Evolutionary conservation across 306 rosid species (phyloP), one percentile per base, ranked within the genome.

Genomic region (Corylus americana): DNA sequence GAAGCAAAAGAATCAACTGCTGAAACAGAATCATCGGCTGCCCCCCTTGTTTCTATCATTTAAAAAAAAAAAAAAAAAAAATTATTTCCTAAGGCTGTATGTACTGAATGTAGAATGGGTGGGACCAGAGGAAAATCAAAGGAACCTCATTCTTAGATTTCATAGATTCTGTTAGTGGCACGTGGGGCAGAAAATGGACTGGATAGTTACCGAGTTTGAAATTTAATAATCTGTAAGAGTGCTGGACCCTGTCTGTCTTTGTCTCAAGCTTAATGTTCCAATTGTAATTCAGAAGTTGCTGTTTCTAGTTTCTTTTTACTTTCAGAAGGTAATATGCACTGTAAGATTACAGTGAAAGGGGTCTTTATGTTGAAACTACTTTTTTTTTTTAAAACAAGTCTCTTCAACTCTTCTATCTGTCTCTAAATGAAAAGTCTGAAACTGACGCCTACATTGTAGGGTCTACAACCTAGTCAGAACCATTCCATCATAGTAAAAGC

Each of bases 401-500:
- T 22, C n/a, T 45, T 54, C 6, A 57, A 49, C 8, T 83, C 20
- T 16, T 78, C 66, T 71, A 2, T 35, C 42, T 78, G 20, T 74
- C 22, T 14, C 54, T 76, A 57, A 7, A 63, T 10, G 47, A 50
- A 59, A 73, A 54, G 45, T 47, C 53, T 37, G 64, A 17, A 71
- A 77, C 53, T 64, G 37, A 25, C 29, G 37, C 62, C 22, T 49
- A 27, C 67, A 39, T 18, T 82, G 78, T 78, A 89, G 94, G 88
- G 86, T 54, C 83, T 68, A 55, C 75, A 79, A 35, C 79, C 77
- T 55, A 63, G 75, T 79, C 86, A 61, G 54, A 51, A 72, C 50
- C 75, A 27, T 74, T 55, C 89, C 67, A 25, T 85, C 62, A 75
- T 83, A 53, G 78, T 86, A 49, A 91, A 85, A 80, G 90, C 92